These are phyloP conservation scores for Aspergillus sclerotiicarbonarius DNA, from an alignment of 495 filamentous ascomycete genomes.

Conservation along the genomic window DNA sequence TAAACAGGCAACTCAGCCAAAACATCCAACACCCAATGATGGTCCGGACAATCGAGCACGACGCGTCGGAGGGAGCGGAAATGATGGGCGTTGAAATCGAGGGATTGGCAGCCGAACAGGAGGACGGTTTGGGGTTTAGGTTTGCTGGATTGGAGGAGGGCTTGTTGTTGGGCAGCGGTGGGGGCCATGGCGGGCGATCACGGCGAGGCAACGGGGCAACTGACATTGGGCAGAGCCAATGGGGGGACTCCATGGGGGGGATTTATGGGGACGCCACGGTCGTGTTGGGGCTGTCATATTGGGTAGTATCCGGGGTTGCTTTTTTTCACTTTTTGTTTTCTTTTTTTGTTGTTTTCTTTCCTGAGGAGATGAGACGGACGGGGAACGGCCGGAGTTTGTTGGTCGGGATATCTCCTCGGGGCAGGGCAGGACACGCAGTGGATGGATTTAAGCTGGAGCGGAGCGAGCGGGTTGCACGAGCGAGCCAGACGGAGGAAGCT, in stretches of 20 bases:
- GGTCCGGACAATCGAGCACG: constrained; percentile 25
- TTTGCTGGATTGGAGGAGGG: not conserved
- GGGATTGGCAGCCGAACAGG: constrained; percentile 33
- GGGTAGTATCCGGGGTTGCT: no score
- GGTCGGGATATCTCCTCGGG: constrained; percentile 12
- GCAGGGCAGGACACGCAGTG: not conserved
- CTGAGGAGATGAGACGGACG: not conserved
- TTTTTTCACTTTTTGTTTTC: no score
- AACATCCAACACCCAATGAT: constrained; percentile 32
- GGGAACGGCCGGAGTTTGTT: constrained; percentile 8
- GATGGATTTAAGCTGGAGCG: not conserved
- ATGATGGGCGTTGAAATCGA: constrained; percentile 30
- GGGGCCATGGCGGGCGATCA: not conserved
- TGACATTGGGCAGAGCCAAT: no score
- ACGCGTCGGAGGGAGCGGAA: constrained; percentile 27
- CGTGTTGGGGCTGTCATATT: no score
- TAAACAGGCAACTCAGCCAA: constrained; percentile 25
- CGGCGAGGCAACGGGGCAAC: not conserved
- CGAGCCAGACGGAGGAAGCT: not conserved
- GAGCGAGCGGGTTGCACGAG: not conserved
- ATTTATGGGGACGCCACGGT: no score
- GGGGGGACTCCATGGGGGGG: no score
- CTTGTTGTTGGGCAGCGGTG: no score
- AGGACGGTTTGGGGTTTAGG: constrained; percentile 13
- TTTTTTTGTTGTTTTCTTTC: no score